Percentiles rank a stretch among this genome's conserved stretches.
Evolutionary conservation across 1,284 basidiomycete genomes (phyloP).

Genomic region (Ustilago sp.): DNA sequence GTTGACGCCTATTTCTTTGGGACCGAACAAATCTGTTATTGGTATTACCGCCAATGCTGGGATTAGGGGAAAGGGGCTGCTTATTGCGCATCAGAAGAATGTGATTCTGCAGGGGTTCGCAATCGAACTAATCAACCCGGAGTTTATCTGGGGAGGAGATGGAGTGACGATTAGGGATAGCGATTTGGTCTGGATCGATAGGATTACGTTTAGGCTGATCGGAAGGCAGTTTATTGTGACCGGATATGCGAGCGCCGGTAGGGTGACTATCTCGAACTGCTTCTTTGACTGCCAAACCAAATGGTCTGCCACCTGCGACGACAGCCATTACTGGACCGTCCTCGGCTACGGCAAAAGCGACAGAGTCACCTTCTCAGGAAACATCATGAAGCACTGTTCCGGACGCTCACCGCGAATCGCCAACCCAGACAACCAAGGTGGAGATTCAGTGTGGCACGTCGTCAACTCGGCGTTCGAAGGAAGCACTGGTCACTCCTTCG

Average conservation of each 20-base stretch:
- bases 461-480: constrained; percentile 33
- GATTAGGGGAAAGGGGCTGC: constrained; percentile 60
- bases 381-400: constrained; percentile 42
- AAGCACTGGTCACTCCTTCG: constrained; percentile 39
- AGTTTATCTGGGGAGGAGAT: constrained; percentile 59
- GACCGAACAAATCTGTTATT: constrained; percentile 28
- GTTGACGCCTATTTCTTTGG: constrained; percentile 7
- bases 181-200: constrained; percentile 58
- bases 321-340: constrained; percentile 48
- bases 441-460: constrained; percentile 41
- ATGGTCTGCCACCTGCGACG: constrained; percentile 44
- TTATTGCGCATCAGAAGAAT: constrained; percentile 50
- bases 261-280: constrained; percentile 43
- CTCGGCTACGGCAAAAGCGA: constrained; percentile 41
- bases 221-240: constrained; percentile 50
- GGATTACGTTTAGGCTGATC: constrained; percentile 51
- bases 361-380: constrained; percentile 40
- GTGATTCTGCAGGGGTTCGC: constrained; percentile 70
- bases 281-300: constrained; percentile 46
- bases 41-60: constrained; percentile 63
- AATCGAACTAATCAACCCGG: constrained; percentile 53
- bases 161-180: constrained; percentile 48
- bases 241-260: constrained; percentile 16
- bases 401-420: constrained; percentile 43
- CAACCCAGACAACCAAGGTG: constrained; percentile 18